Base-by-base conservation (phyloP, 306 rosid genomes). In the Argentina anserina region DNA sequence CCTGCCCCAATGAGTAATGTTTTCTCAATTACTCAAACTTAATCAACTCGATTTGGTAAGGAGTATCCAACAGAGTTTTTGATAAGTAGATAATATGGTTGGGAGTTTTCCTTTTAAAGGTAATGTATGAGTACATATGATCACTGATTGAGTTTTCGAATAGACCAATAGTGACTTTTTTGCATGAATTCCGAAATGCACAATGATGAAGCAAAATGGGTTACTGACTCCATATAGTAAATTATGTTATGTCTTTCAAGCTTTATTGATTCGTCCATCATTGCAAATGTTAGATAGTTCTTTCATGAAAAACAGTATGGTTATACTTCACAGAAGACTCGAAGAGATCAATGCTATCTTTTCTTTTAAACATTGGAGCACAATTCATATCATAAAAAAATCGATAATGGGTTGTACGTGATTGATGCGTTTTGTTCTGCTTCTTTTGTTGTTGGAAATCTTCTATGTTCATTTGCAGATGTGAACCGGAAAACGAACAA, bases 1-100 rank as follows among this genome's bases (percentile, higher is more conserved):
- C n/a, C n/a, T n/a, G n/a, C 73, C 74, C 74, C 66, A 56, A 36
- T 45, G 47, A 56, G 33, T 69, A 72, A 80, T 75, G 42, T 28
- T 55, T 29, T 75, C 47, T 70, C 80, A 67, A 67, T 23, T 42
- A 15, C 37, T 29, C 18, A 18, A 14, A 29, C 14, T 36, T 41
- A 70, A 59, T 42, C 33, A 53, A 61, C 23, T 29, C 15, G 12
- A 40, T 3, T 46, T 60, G 21, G n/a, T 18, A 46, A 34, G 47
- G 25, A n/a, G 2, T n/a, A 10, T 42, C 29, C 43, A 12, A 12
- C 39, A 34, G 37, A 33, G 11, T 73, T 61, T 61, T 62, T 33
- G 36, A 21, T 8, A 41, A 60, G 65, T 59, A 31, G 21, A 14
- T 59, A 0, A 15, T 59, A 17, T 26, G 18, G n/a, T 31, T 60